phyloP scores from a whole-genome alignment of 805 yeast species.

The Maudiozyma pseudohumilis region DNA sequence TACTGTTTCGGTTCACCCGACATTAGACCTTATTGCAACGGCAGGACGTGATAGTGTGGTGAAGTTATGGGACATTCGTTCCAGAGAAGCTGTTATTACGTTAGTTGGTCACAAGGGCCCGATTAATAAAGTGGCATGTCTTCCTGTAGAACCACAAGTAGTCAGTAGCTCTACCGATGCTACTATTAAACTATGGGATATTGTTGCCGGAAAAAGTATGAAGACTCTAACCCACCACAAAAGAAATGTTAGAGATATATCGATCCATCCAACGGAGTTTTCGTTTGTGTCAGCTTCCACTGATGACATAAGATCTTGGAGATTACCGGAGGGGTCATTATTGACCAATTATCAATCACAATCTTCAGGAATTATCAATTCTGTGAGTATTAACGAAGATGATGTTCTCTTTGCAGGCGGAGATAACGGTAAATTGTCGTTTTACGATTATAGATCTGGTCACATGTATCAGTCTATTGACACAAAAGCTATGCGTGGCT shows the following conservation, averaged over 20 bases:
- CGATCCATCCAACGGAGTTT: conserved; percentile 55
- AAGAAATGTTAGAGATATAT: conserved; percentile 67
- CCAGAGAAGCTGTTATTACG: conserved; percentile 63
- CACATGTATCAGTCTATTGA: conserved; percentile 43
- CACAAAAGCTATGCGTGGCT: conserved; percentile 60
- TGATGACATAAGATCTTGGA: conserved; percentile 77
- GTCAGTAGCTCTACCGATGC: conserved; percentile 76
- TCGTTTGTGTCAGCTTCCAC: conserved; percentile 76
- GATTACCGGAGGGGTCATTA: conserved; percentile 65
- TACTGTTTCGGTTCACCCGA: conserved; percentile 78
- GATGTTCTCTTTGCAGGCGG: conserved; percentile 71
- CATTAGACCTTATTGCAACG: conserved; percentile 66
- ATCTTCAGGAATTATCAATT: conserved; percentile 45
- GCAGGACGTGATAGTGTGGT: conserved; percentile 86
- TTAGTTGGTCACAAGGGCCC: conserved; percentile 75
- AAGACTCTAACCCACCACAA: conserved; percentile 76
- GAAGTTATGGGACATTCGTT: conserved; percentile 88
- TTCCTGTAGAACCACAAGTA: conserved; percentile 75
- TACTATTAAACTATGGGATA: conserved; percentile 84
- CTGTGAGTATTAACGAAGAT: conserved; percentile 50
- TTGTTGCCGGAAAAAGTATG: conserved; percentile 60
- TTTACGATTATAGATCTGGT: conserved; percentile 73
- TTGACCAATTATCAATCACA: conserved; percentile 43
- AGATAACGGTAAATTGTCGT: conserved; percentile 69
- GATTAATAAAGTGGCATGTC: conserved; percentile 57